Evolutionary conservation across 2,329 filamentous ascomycete genomes (phyloP), one percentile per base, ranked within the genome.

Genomic region (Neoarthrinium moseri): DNA sequence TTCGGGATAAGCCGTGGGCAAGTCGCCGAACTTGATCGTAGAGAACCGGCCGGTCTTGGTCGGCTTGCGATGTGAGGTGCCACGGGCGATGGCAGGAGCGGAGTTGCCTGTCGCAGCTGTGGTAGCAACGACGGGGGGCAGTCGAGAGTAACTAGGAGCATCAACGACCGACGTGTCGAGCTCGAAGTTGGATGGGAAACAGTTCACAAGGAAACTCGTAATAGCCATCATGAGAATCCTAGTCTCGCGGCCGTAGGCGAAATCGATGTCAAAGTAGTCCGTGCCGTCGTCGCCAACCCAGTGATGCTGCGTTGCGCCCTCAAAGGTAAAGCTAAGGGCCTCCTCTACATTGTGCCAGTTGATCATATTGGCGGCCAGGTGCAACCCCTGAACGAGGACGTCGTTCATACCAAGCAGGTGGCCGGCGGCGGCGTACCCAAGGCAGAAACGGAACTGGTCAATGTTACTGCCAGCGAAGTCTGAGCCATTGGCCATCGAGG

Each of bases 21-120:
- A 68, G 52, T 89, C 84, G n/a, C 86, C 86, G 56, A 90, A 90
- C 49, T 83, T 80, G 43, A 90, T 88, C 50, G 74, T 77, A 50
- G 76, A 78, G 10, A 87, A 68, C 21, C 82, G 77, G 30, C 75
- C 73, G 41, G 80, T 64, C 43, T 67, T 72, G 6, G 58, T 60
- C 41, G 57, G 5, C 35, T 47, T 40, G 6, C 66, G 64, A 17
- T 66, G 60, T 3, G 62, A 61, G 6, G 68, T 64, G 38, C 64
- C 69, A 47, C 63, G 62, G 62, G 68, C 69, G 67, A 69, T 67
- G 20, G 58, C 51, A 22, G 61, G 59, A 4, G 50, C 38, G 17
- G 47, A 71, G 42, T 70, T 69, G 10, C 65, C 57, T 5, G 64
- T 55, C 20, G 63, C 62, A 15, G 68, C 39, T 18, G 40, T 27